Evolutionary conservation across 306 rosid species (phyloP), one percentile per base, ranked within the genome.

Genomic region (Acacia acuminata): DNA sequence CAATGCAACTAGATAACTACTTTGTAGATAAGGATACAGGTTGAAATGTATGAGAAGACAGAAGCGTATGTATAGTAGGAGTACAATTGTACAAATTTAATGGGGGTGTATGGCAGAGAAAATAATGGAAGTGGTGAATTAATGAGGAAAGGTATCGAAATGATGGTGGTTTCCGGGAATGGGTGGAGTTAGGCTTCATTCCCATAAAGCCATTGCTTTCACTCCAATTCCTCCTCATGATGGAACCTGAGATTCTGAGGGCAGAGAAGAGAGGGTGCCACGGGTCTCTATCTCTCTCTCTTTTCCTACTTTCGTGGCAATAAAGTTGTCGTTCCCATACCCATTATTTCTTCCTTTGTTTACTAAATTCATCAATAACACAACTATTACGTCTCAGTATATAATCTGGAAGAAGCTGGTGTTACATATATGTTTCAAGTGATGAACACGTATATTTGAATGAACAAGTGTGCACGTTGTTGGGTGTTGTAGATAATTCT

Each of bases 101-200:
- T 9, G 47, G 14, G 13, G 47, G 47, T 11, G 32, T 2, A 30
- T 1, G 47, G 11, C 4, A 2, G 47, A 44, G 47, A 11, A 38
- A 38, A 38, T 38, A 38, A 38, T 38, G 42, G 42, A 38, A 38
- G 47, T 10, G 47, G 47, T 11, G 13, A 51, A 19, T 53, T 79
- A 86, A 85, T 88, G 89, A 86, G 83, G 90, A 88, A 69, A 82
- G 84, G 68, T 51, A 80, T 77, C 38, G 45, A 22, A 22, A 71
- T 71, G 63, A 64, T 78, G 86, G 83, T 84, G 80, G 67, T 84
- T 92, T 81, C 89, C 76, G 27, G 56, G 73, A 75, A 76, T 40
- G 79, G 90, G 88, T 81, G 25, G 83, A 78, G 90, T 90, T 88
- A 83, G 90, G 89, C 84, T 82, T 86, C 81, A 70, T 82, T 68